Base-by-base conservation (phyloP, 2,329 filamentous ascomycete genomes). In the Ceratocystiopsis minuta region DNA sequence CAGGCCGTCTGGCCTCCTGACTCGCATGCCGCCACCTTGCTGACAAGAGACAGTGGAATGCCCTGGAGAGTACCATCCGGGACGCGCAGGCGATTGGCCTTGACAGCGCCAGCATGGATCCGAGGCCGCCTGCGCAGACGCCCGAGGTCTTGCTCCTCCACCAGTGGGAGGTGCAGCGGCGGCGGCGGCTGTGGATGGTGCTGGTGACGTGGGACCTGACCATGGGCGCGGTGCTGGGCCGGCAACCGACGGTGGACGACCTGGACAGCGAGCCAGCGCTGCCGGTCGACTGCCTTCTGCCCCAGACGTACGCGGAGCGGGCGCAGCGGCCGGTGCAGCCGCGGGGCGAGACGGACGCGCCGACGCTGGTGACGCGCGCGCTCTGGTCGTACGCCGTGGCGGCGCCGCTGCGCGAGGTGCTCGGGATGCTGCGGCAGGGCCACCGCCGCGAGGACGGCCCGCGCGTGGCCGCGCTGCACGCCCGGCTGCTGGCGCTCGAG, bases 71-170 rank as follows among this genome's bases (percentile, higher is more conserved):
- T 17, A 66, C 69, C 0, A 75, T 78, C 43, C 61, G 70, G 35
- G 72, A 78, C 51, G 74, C 71, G 0, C 73, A 78, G 51, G 73
- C 77, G 49, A 65, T 78, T 35, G 74, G 72, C 13, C 58, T 78
- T 50, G 68, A 78, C 48, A 62, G 66, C 13, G 66, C 71, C 46
- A 61, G 58, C 33, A 28, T 66, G 24, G 69, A 74, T 47, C 68
- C 68, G 0, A 63, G 64, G 39, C 65, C 68, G 3, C 57, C 54
- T 14, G 56, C 64, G 33, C 55, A 62, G 34, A 64, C 61, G 34
- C 54, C 63, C 6, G 68, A 70, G 45, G 63, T 64, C 31, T 6
- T 10, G 24, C 55, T 75, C 15, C 65, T 71, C 45, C 72, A 69
- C 45, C 62, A 74, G 48, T 78, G 74, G 74, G 56, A 64, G 38